Evolutionary conservation across 1,139 yeast genomes (phyloP).

Genomic region (Saccharomyces pastorianus): DNA sequence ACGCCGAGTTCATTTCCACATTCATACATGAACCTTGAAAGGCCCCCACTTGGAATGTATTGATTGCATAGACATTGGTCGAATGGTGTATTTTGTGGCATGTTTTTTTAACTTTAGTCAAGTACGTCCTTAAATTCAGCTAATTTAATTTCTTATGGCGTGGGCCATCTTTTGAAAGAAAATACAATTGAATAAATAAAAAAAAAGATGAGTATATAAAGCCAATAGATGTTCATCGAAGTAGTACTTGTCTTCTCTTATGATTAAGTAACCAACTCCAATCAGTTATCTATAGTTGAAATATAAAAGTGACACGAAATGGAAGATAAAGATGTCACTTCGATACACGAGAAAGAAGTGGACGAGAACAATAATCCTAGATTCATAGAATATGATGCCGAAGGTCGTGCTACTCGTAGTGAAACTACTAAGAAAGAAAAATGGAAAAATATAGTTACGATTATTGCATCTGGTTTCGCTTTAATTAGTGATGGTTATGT

Average conservation of each 20-base stretch:
- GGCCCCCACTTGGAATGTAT: neutral
- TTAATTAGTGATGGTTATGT: slow-evolving; percentile 86
- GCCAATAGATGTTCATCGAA: neutral
- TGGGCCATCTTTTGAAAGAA: neutral
- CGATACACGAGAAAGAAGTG: slow-evolving; percentile 4
- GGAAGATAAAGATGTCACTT: neutral
- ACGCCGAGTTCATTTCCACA: neutral
- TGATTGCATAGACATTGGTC: neutral
- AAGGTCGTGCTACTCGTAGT: slow-evolving; percentile 1
- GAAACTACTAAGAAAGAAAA: slow-evolving; percentile 11
- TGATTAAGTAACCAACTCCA: neutral
- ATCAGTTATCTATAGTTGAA: no score
- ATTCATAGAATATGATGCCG: slow-evolving; percentile 16
- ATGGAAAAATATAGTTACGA: slow-evolving; percentile 50
- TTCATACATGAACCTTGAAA: neutral
- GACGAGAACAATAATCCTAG: slow-evolving; percentile 1
- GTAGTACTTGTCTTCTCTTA: neutral
- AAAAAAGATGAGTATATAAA: neutral
- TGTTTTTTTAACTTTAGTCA: neutral
- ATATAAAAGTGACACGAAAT: neutral
- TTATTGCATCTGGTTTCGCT: slow-evolving; percentile 85
- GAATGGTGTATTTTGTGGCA: neutral
- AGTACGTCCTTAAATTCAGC: neutral
- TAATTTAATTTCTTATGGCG: neutral
- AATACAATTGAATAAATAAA: neutral